phyloP scores from a whole-genome alignment of 1,284 basidiomycete species.

The Ceratobasidium sp. region DNA sequence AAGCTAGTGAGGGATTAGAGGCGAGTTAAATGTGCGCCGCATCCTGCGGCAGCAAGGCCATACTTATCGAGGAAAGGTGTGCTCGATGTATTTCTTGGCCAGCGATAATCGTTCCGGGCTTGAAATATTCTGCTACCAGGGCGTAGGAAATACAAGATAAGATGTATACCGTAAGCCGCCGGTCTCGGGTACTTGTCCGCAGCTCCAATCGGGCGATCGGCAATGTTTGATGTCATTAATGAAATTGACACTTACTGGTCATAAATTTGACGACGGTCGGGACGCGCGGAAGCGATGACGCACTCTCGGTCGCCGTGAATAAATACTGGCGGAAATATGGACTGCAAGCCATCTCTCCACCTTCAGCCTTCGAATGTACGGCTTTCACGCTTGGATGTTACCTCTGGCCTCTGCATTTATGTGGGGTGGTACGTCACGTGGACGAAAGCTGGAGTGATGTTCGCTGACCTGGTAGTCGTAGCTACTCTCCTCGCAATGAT shows the following conservation, averaged over 20 bases:
- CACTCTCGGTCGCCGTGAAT: not conserved
- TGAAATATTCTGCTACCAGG: too few species aligned
- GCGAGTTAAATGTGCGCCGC: too few species aligned
- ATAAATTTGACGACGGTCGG: not conserved
- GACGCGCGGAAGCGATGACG: not conserved
- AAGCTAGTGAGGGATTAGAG: too few species aligned
- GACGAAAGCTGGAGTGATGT: not conserved
- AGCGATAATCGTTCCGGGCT: too few species aligned
- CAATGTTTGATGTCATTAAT: not conserved
- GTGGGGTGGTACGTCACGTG: constrained; percentile 28
- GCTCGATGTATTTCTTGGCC: too few species aligned
- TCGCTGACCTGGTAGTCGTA: constrained; percentile 43
- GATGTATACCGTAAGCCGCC: not conserved
- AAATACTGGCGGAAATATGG: not conserved
- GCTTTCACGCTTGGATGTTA: constrained; percentile 22
- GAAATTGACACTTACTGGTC: not conserved
- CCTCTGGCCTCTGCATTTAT: constrained; percentile 22
- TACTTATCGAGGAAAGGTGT: too few species aligned
- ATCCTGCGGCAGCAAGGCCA: too few species aligned
- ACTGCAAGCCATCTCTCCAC: not conserved
- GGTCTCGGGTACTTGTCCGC: too few species aligned
- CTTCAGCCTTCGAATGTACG: constrained; percentile 6
- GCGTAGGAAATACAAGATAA: too few species aligned
- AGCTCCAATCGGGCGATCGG: not conserved
- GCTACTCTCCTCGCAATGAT: constrained; percentile 69